Percentiles rank a stretch among this genome's conserved stretches.
Evolutionary conservation across 2,329 filamentous ascomycete genomes (phyloP).

Genomic region (Macroventuria anomochaeta): DNA sequence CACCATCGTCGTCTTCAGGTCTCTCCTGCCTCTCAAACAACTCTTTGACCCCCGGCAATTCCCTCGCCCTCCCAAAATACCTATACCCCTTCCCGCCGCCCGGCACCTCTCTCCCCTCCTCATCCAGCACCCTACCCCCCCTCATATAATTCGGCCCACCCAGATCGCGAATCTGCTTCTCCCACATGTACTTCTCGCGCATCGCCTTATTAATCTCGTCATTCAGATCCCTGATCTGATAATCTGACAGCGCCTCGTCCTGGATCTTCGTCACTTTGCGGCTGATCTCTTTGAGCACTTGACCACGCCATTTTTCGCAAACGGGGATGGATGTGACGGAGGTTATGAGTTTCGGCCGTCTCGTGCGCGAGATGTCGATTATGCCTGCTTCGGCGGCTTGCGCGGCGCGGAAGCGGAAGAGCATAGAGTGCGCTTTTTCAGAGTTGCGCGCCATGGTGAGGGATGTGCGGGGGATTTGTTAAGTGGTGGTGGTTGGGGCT

Average conservation of each 20-base stretch:
- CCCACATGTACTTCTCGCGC: constrained; percentile 99
- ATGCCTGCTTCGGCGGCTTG: constrained; percentile 96
- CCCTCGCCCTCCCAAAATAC: constrained; percentile 82
- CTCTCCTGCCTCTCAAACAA: constrained; percentile 56
- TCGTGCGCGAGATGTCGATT: constrained; percentile 87
- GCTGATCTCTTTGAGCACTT: constrained; percentile 95
- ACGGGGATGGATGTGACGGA: constrained; percentile 81
- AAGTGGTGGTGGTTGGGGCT: neutral
- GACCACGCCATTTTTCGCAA: constrained; percentile 98
- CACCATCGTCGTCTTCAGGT: constrained; percentile 56
- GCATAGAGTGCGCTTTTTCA: constrained; percentile 99
- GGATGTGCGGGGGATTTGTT: constrained; percentile 16
- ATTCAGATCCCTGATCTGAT: constrained; percentile 96
- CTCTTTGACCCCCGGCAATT: constrained; percentile 94
- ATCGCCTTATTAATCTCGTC: constrained; percentile 99
- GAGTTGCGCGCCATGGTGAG: constrained; percentile 80
- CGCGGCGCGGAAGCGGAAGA: constrained; percentile 98
- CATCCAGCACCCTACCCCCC: constrained; percentile 61
- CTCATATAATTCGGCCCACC: constrained; percentile 99
- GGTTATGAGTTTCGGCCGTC: constrained; percentile 89
- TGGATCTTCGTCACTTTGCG: constrained; percentile 97
- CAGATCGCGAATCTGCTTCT: constrained; percentile 91
- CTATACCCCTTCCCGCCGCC: constrained; percentile 86
- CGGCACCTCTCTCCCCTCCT: constrained; percentile 62
- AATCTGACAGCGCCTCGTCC: constrained; percentile 88